Conservation (phyloP, 345 rosid genomes). For the Carallia brachiata region DNA sequence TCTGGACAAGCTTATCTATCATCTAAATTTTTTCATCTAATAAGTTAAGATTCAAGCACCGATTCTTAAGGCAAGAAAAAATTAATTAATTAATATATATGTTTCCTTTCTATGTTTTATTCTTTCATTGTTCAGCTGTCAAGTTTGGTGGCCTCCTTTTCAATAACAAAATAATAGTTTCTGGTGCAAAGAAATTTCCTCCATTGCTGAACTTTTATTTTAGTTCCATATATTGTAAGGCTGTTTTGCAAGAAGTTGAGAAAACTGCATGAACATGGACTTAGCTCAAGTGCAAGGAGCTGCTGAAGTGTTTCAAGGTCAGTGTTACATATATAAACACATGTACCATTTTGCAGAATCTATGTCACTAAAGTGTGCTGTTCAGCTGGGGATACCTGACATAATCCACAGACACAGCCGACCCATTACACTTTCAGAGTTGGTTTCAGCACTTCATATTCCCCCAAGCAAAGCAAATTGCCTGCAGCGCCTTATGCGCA, state of each 20-base stretch:
- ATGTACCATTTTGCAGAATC: constrained; percentile 17
- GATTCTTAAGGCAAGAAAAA: not conserved
- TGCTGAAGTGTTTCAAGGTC: constrained; percentile 16
- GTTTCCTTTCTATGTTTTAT: not conserved
- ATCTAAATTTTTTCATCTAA: not conserved
- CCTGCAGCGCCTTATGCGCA: constrained; percentile 23
- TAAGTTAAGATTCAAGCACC: not conserved
- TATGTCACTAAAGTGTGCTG: constrained; percentile 15
- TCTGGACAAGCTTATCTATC: too few relatives aligned
- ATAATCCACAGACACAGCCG: not conserved
- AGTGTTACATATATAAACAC: constrained; percentile 19
- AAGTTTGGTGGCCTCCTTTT: not conserved
- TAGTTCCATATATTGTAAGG: not conserved
- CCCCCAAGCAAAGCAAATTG: constrained; percentile 1
- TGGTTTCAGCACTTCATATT: constrained; percentile 13
- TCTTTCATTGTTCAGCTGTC: not conserved
- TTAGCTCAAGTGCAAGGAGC: constrained; percentile 6
- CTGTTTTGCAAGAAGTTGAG: not conserved
- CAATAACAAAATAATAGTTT: not conserved
- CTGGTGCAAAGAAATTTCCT: constrained; percentile 4
- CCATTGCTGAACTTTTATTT: not conserved
- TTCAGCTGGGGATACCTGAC: constrained; percentile 21
- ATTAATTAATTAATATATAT: too few relatives aligned
- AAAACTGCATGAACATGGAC: not conserved
- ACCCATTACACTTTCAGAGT: constrained; percentile 18